Evolutionary conservation across 441 rosid species (phyloP), one percentile per base, ranked within the genome.

Genomic region (Gossypium gossypioides): DNA sequence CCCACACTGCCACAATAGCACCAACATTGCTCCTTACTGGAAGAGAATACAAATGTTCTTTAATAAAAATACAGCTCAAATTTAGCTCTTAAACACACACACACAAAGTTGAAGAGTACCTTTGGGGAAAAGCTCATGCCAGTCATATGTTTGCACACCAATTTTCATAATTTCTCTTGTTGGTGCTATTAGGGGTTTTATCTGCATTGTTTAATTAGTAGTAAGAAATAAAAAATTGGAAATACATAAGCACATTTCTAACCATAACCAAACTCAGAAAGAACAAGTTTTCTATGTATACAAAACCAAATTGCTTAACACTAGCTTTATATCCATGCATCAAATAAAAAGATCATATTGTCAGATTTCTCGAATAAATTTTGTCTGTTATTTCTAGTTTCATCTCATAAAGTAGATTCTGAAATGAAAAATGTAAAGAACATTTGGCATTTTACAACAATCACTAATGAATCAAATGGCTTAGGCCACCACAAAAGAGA

Each of bases 1-100:
- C 83, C 99, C 99, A 95, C 74, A 92, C 89, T 51, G 99, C 99
- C 72, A 86, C 84, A 76, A 95, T 87, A 29, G 98, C 97, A 80
- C 95, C 98, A 57, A 86, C 91, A 85, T 95, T 95, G 69, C 86
- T 95, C 83, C 87, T 87, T 66, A 89, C 99, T 95, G 82, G 65
- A 77, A 73, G 19, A 79, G 51, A 44, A 71, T 72, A 74, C 50
- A n/a, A 24, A 40, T 48, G 24, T 25, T 78, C 37, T 2, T 72
- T 13, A 75, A 73, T 51, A 61, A 2, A 15, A 75, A 63, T 29
- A 54, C 3, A 58, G 51, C 9, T 42, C 50, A 32, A 48, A 0
- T 7, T 10, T 13, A 18, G 51, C 32, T 65, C 22, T 70, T 37
- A 29, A 55, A 72, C 24, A 34, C 71, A 55, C 29, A 34, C 71